Evolutionary conservation across 495 filamentous ascomycete genomes (phyloP).

Genomic region (Tuber umbilicatum): DNA sequence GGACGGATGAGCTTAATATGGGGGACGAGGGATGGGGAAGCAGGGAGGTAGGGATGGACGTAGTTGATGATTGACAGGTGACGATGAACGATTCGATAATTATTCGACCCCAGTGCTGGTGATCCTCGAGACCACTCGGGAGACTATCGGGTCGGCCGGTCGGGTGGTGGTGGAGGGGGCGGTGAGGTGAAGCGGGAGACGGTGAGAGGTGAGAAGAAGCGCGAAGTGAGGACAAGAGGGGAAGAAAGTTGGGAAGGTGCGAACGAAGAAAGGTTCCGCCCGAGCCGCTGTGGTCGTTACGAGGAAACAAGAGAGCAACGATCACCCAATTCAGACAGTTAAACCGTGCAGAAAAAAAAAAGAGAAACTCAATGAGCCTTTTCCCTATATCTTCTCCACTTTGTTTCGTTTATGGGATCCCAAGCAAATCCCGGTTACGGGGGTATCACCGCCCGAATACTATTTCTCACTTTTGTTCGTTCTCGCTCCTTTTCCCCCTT

Average conservation of each 20-base stretch:
- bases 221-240: background rate
- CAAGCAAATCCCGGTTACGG: background rate
- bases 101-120: background rate
- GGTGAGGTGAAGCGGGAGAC: background rate
- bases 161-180: background rate
- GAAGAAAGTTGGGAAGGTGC: background rate
- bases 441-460: background rate
- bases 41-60: background rate
- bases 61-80: background rate
- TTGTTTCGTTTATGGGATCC: conserved; percentile 1
- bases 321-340: background rate
- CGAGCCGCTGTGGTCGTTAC: background rate
- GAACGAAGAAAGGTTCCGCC: background rate
- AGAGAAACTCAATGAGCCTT: background rate
- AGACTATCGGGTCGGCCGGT: background rate
- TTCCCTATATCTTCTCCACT: background rate
- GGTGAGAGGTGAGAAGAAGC: background rate
- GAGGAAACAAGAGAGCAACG: background rate
- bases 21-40: background rate
- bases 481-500: background rate
- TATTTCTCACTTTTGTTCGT: background rate
- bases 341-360: background rate
- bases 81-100: background rate
- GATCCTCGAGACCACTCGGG: background rate
- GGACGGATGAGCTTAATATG: conserved; percentile 1